Conservation (phyloP, 441 rosid genomes). For the Adansonia grandidieri region DNA sequence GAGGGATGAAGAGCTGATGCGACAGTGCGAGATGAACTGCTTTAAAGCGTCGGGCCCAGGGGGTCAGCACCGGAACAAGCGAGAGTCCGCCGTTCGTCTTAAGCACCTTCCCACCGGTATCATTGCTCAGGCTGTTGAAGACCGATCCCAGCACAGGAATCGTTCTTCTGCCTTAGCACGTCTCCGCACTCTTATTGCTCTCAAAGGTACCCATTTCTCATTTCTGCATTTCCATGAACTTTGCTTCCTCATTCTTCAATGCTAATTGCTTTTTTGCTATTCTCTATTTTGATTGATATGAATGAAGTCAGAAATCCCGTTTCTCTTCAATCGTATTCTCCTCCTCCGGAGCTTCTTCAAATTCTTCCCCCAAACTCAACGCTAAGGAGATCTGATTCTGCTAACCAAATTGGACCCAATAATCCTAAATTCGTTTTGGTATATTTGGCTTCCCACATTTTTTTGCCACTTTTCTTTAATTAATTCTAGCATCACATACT, state of each 20-base stretch:
- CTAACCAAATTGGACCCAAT: slow-evolving; percentile 90
- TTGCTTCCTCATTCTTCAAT: neutral
- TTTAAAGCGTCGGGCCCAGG: slow-evolving; percentile 89
- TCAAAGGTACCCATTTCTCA: slow-evolving; percentile 52
- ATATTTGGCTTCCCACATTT: neutral
- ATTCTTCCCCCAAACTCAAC: slow-evolving; percentile 84
- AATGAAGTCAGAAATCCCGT: slow-evolving; percentile 67
- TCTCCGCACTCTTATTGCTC: slow-evolving; percentile 75
- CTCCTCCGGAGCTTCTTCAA: slow-evolving; percentile 82
- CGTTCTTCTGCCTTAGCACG: slow-evolving; percentile 86
- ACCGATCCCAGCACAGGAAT: slow-evolving; percentile 92
- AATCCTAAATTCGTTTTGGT: slow-evolving; percentile 84
- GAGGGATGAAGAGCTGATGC: slow-evolving; percentile 77
- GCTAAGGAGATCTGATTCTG: slow-evolving; percentile 58
- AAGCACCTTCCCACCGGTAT: slow-evolving; percentile 87
- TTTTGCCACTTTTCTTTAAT: neutral
- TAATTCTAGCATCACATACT: neutral
- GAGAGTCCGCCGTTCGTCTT: slow-evolving; percentile 91
- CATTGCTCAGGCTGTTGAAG: slow-evolving; percentile 85
- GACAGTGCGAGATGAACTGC: slow-evolving; percentile 69
- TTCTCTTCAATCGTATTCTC: slow-evolving; percentile 56
- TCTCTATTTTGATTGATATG: slow-evolving; percentile 20
- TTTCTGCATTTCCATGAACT: neutral
- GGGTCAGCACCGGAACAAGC: slow-evolving; percentile 98
- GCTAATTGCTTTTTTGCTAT: neutral